A percentile compares a stretch with the other conserved stretches of the same genome.
Evolutionary conservation across 78 protist genomes (phyloP).

Genomic region (slime mould (Dictyostelium discoideum)): dicty_2.7 NC_007088.5:5680001-5680500

Average conservation of each 20-base stretch:
- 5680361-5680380: background rate
- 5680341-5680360: background rate
- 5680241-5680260: slow-evolving; percentile 83
- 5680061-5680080: background rate
- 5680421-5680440: background rate
- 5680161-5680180: slow-evolving; percentile 87
- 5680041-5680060: no score
- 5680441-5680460: background rate
- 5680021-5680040: no score
- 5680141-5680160: slow-evolving; percentile 90
- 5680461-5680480: background rate
- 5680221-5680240: slow-evolving; percentile 90
- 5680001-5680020: no score
- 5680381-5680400: background rate
- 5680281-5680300: slow-evolving; percentile 91
- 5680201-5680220: slow-evolving; percentile 88
- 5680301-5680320: slow-evolving; percentile 63
- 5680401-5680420: background rate
- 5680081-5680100: background rate
- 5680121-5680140: slow-evolving; percentile 86
- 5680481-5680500: no score
- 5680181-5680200: slow-evolving; percentile 86
- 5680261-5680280: slow-evolving; percentile 89
- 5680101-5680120: background rate
- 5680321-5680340: slow-evolving; percentile 41